phyloP scores from a whole-genome alignment of 805 yeast species.

The Gaillardinia entomophila region DNA sequence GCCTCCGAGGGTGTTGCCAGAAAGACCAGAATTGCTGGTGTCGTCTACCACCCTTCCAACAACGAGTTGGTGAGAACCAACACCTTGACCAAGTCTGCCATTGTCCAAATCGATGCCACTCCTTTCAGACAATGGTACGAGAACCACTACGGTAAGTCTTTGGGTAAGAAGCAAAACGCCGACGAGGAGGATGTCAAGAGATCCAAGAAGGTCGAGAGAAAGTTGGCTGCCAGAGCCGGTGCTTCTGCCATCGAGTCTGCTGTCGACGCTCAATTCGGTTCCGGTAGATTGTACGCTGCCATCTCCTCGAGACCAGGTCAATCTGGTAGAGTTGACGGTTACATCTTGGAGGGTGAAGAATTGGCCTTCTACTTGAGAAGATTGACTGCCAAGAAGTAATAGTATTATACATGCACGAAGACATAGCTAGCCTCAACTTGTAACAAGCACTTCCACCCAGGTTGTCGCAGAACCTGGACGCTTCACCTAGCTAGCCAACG shows the following conservation, averaged over 20 bases:
- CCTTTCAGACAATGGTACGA: conserved; percentile 99
- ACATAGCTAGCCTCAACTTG: neutral
- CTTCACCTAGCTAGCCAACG: too few relatives aligned
- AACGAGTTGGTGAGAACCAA: conserved; percentile 99
- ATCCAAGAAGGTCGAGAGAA: conserved; percentile 81
- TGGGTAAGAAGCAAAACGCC: conserved; percentile 77
- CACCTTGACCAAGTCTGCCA: conserved; percentile 98
- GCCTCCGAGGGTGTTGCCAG: conserved; percentile 97
- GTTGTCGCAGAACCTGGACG: too few relatives aligned
- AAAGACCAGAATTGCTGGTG: conserved; percentile 98
- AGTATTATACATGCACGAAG: too few relatives aligned
- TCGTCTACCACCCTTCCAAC: conserved; percentile 99
- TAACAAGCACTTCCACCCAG: too few relatives aligned
- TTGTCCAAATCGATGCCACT: conserved; percentile 99
- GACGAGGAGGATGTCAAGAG: conserved; percentile 58
- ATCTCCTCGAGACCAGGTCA: conserved; percentile 99
- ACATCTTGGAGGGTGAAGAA: conserved; percentile 99
- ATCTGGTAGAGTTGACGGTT: conserved; percentile 99
- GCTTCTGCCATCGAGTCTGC: conserved; percentile 81
- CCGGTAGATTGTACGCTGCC: conserved; percentile 98
- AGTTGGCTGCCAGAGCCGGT: conserved; percentile 89
- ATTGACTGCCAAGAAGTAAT: conserved; percentile 98
- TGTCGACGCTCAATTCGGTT: conserved; percentile 93
- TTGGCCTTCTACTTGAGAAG: conserved; percentile 99
- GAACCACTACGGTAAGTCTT: conserved; percentile 91